phyloP scores from a whole-genome alignment of 208 protist species.

The Crithidia expoeki region DNA sequence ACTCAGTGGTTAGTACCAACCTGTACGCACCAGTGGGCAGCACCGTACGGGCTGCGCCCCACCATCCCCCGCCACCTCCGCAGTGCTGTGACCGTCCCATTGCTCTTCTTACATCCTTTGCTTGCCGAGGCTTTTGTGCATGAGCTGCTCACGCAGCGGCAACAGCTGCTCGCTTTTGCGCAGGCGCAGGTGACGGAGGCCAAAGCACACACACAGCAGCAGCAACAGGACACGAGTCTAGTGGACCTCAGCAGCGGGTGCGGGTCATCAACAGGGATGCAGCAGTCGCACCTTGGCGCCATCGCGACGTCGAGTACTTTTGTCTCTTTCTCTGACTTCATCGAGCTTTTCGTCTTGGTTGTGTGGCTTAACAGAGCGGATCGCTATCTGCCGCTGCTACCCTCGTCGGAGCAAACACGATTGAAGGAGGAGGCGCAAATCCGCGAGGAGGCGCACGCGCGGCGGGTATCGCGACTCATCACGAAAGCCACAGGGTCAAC shows the following conservation, averaged over 20 bases:
- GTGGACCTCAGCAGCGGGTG: neutral
- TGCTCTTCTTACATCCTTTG: slow-evolving; percentile 59
- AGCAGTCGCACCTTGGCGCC: slow-evolving; percentile 1
- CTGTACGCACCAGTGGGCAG: slow-evolving; percentile 36
- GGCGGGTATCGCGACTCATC: slow-evolving; percentile 15
- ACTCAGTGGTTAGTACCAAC: slow-evolving; percentile 8
- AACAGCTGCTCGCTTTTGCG: slow-evolving; percentile 35
- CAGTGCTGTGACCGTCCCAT: slow-evolving; percentile 26
- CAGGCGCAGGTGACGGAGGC: slow-evolving; percentile 18
- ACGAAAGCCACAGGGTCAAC: neutral
- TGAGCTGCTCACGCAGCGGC: slow-evolving; percentile 62
- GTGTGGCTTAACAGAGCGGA: slow-evolving; percentile 49
- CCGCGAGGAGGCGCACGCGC: slow-evolving; percentile 4
- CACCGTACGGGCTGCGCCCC: slow-evolving; percentile 39
- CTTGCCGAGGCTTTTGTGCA: slow-evolving; percentile 71
- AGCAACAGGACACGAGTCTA: neutral
- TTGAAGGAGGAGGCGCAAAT: slow-evolving; percentile 9
- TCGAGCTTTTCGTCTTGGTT: slow-evolving; percentile 55
- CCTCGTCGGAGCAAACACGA: slow-evolving; percentile 4
- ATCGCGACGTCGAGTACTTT: neutral
- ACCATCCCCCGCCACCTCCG: slow-evolving; percentile 64
- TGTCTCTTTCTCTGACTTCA: slow-evolving; percentile 46
- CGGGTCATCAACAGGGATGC: neutral
- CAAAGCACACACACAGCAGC: neutral
- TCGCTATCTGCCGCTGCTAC: slow-evolving; percentile 36